These are phyloP conservation scores for Kwoniella dejecticola DNA, from an alignment of 768 basidiomycete genomes.

Conservation along the genomic window DNA sequence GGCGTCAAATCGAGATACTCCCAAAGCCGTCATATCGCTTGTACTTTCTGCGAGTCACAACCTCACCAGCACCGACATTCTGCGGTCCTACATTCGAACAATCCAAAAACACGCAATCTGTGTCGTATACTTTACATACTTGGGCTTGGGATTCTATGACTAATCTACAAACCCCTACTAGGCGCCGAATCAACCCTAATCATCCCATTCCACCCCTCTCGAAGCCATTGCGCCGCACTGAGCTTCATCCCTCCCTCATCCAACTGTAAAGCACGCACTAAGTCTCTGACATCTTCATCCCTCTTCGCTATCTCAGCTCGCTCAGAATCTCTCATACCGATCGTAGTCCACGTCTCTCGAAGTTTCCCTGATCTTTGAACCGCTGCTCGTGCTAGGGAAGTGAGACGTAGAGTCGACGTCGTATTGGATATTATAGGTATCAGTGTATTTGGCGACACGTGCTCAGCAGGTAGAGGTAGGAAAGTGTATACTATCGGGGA, in stretches of 20 bases:
- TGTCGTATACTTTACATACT: no score
- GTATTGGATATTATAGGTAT: slow-evolving; percentile 28
- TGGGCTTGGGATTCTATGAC: no score
- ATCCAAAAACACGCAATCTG: no score
- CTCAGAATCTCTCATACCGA: slow-evolving; percentile 14
- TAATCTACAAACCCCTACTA: not conserved
- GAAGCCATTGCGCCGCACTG: slow-evolving; percentile 24
- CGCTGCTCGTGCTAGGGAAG: slow-evolving; percentile 24
- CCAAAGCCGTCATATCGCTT: no score
- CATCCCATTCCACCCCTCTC: slow-evolving; percentile 39
- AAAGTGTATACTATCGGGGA: slow-evolving; percentile 31
- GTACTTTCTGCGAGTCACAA: no score
- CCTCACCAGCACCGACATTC: no score
- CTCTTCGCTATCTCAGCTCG: slow-evolving; percentile 1
- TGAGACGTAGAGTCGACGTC: slow-evolving; percentile 32
- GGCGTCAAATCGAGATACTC: no score
- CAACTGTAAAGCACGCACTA: slow-evolving; percentile 12
- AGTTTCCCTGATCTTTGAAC: slow-evolving; percentile 6
- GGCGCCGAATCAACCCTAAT: slow-evolving; percentile 24
- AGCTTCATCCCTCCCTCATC: slow-evolving; percentile 20
- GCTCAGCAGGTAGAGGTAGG: slow-evolving; percentile 21
- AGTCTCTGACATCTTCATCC: slow-evolving; percentile 22
- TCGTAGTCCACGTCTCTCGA: slow-evolving; percentile 12
- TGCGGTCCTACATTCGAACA: no score
- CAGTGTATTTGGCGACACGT: slow-evolving; percentile 4